Conservation (phyloP, 2,329 filamentous ascomycete genomes). For the Dactylellina haptotyla region DNA sequence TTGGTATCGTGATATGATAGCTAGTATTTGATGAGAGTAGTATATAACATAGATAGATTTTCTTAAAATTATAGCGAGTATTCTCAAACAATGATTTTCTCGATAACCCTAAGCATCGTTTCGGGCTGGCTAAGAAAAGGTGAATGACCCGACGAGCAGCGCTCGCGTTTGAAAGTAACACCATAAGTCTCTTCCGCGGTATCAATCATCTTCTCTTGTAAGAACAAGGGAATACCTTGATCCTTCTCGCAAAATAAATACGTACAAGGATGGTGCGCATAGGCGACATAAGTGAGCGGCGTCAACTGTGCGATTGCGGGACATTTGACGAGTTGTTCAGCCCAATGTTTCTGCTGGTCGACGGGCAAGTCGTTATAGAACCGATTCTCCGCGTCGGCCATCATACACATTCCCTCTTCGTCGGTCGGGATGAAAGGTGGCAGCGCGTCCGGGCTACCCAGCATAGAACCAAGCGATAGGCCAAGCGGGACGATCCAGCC, state of each 20-base stretch:
- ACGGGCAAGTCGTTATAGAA: background rate
- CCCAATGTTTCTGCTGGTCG: background rate
- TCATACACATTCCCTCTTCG: background rate
- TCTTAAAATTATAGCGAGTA: background rate
- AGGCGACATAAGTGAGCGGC: background rate
- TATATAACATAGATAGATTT: too few relatives aligned
- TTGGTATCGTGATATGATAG: too few relatives aligned
- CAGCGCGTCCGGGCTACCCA: background rate
- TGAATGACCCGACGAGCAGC: background rate
- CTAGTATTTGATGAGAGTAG: too few relatives aligned
- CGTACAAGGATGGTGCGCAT: background rate
- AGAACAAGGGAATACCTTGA: background rate
- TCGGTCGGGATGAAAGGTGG: background rate
- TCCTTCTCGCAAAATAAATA: background rate
- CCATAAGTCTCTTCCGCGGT: background rate
- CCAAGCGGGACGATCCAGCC: background rate
- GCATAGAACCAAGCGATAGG: background rate
- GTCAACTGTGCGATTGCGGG: background rate
- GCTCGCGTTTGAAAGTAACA: background rate
- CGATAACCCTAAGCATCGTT: background rate
- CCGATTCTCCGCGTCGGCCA: background rate
- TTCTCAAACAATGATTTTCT: background rate
- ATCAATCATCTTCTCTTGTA: background rate
- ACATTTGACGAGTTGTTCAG: background rate
- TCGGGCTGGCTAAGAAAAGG: background rate